A percentile compares a stretch with the other conserved stretches of the same genome.
Evolutionary conservation across 129 eudicot species (phyloP).

Genomic region (Artemisia tridentata): DNA sequence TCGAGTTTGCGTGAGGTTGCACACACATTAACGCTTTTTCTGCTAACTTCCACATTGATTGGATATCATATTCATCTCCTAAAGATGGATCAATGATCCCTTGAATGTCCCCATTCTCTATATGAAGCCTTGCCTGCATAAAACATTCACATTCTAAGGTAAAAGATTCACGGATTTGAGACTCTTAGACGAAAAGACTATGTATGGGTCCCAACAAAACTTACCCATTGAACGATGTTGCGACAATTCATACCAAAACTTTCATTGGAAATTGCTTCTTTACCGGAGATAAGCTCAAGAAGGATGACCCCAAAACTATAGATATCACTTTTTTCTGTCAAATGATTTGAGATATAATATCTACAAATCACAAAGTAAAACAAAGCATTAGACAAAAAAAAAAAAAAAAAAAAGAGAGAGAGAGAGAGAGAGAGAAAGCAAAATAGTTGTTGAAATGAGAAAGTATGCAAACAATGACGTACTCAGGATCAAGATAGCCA

Average conservation of each 20-base stretch:
- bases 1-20: constrained; percentile 72
- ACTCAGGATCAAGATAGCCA: constrained; percentile 99
- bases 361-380: constrained; percentile 36
- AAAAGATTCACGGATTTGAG: not conserved
- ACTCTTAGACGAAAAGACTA: not conserved
- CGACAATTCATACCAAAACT: constrained; percentile 86
- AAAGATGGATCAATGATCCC: constrained; percentile 84
- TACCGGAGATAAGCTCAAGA: constrained; percentile 92
- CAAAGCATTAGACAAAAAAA: not conserved
- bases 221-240: constrained; percentile 97
- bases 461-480: constrained; percentile 20
- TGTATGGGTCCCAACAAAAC: constrained; percentile 3
- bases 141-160: not conserved
- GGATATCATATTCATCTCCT: constrained; percentile 74
- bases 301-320: constrained; percentile 97
- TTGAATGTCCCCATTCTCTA: constrained; percentile 92
- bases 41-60: constrained; percentile 99
- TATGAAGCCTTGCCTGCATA: constrained; percentile 76
- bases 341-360: constrained; percentile 92
- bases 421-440: too few relatives aligned
- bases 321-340: constrained; percentile 93
- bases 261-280: constrained; percentile 93
- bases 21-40: constrained; percentile 96
- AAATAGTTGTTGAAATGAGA: not conserved
- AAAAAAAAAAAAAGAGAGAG: not conserved